Conservation (phyloP, 768 basidiomycete species). For the Xanthoconium purpureum region DNA sequence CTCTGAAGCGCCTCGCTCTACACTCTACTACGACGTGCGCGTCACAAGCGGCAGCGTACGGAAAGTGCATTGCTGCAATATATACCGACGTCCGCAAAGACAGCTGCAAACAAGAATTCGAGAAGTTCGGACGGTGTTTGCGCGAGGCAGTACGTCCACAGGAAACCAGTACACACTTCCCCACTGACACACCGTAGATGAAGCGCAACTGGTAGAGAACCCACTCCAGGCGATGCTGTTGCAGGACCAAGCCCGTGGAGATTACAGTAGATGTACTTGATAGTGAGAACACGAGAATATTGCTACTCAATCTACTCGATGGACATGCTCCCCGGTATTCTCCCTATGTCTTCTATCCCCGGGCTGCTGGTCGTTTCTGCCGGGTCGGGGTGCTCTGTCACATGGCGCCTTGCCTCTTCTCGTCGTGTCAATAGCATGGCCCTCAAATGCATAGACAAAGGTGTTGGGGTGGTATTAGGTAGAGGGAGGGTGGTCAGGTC, state of each 20-base stretch:
- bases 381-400: constrained; percentile 21
- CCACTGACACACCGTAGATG: constrained; percentile 39
- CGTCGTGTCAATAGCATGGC: constrained; percentile 53
- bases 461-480: constrained; percentile 58
- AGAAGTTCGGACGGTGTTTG: constrained; percentile 79
- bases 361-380: constrained; percentile 24
- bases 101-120: constrained; percentile 81
- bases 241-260: constrained; percentile 7
- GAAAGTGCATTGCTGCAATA: constrained; percentile 78
- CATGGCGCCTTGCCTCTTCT: constrained; percentile 39
- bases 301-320: constrained; percentile 19
- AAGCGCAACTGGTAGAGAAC: constrained; percentile 49
- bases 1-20: constrained; percentile 63
- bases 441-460: constrained; percentile 46
- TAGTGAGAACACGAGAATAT: constrained; percentile 6
- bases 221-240: neutral
- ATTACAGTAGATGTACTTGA: constrained; percentile 18
- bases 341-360: constrained; percentile 39
- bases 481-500: constrained; percentile 46
- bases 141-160: constrained; percentile 63
- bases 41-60: constrained; percentile 73
- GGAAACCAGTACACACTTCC: neutral
- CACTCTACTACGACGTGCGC: constrained; percentile 73
- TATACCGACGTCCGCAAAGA: constrained; percentile 86
- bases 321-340: constrained; percentile 33